Percentiles rank a stretch among this genome's conserved stretches.
These are phyloP conservation scores for Penicillium canescens DNA, from an alignment of 495 filamentous ascomycete genomes.

Conservation along the genomic window DNA sequence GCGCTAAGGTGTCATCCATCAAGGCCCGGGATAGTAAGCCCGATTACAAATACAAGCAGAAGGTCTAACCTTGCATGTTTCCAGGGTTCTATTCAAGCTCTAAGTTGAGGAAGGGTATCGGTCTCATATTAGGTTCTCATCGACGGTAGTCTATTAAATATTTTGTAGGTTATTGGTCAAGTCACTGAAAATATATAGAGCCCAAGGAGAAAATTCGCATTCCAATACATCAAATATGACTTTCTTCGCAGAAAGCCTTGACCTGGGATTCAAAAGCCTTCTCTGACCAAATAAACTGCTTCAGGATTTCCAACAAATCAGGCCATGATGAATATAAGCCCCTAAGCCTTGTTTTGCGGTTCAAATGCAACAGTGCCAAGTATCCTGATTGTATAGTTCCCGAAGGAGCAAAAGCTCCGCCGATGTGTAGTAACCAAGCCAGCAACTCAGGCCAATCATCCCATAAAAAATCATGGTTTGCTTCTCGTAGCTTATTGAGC, in stretches of 20 bases:
- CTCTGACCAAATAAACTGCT: conserved; percentile 42
- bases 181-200: no score
- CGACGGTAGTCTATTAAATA: no score
- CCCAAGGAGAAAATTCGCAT: no score
- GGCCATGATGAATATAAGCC: conserved; percentile 24
- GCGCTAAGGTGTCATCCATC: no score
- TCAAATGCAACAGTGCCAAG: conserved; percentile 22
- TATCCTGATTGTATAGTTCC: conserved; percentile 33
- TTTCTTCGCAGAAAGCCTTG: conserved; percentile 32
- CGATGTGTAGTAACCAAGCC: conserved; percentile 37
- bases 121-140: no score
- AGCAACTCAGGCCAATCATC: conserved; percentile 28
- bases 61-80: no score
- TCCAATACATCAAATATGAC: not conserved
- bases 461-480: conserved; percentile 25
- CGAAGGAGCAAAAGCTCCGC: conserved; percentile 36
- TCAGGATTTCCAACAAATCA: conserved; percentile 25
- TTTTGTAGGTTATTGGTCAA: no score
- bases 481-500: conserved; percentile 28
- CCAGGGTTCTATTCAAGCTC: no score
- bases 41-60: conserved; percentile 8
- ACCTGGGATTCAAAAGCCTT: conserved; percentile 31
- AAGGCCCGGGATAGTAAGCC: not conserved
- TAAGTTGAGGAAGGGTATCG: no score
- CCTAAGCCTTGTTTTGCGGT: conserved; percentile 3